Evolutionary conservation across 2,329 filamentous ascomycete species (phyloP).

Genomic region (Botrytis hyacinthi): DNA sequence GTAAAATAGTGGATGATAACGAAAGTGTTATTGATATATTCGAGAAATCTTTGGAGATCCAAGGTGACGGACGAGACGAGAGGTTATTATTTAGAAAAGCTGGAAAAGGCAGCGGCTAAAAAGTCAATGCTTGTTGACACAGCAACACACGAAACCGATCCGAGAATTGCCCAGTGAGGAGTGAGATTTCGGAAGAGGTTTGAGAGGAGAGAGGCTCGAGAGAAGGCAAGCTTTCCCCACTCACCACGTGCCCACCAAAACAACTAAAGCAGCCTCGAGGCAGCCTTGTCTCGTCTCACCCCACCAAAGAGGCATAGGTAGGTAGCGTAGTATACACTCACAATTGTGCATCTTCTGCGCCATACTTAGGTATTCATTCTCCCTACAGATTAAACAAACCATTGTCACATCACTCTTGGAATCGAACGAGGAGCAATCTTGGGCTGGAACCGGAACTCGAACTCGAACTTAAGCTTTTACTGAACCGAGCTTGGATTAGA

Average conservation of each 20-base stretch:
- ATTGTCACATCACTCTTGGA: neutral
- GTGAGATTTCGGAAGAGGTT: neutral
- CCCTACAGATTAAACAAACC: neutral
- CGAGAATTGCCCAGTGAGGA: neutral
- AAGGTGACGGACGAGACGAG: neutral
- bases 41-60: neutral
- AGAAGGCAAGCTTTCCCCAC: neutral
- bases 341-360: neutral
- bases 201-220: neutral
- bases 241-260: neutral
- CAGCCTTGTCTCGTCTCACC: neutral
- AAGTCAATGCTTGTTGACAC: slow-evolving; percentile 10
- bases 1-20: slow-evolving; percentile 15
- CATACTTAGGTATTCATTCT: neutral
- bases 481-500: neutral
- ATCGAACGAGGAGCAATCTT: neutral
- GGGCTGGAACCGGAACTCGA: neutral
- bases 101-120: neutral
- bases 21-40: neutral
- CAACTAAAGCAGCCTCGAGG: neutral
- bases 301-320: neutral
- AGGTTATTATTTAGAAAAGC: slow-evolving; percentile 9
- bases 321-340: neutral
- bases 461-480: neutral
- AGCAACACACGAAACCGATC: neutral